These are phyloP conservation scores for Escallonia herrerae DNA, from an alignment of 129 eudicot genomes.

Conservation along the genomic window DNA sequence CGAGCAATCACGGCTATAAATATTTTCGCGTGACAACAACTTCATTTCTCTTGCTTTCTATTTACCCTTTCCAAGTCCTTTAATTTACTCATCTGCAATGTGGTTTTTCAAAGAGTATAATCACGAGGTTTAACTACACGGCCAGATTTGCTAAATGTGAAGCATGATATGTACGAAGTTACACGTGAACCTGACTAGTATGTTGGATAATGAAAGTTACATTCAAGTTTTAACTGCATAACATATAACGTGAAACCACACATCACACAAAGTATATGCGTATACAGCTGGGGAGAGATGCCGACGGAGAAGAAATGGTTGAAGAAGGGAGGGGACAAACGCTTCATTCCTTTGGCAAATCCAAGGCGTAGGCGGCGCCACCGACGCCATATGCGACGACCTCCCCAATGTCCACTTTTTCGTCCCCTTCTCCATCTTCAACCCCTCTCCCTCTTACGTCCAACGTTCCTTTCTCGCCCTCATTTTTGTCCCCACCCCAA, in stretches of 20 bases:
- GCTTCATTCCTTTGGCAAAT: constrained; percentile 50
- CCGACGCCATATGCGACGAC: constrained; percentile 23
- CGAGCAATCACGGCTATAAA: no score
- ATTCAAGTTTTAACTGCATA: not conserved
- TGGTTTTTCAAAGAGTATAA: no score
- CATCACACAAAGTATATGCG: no score
- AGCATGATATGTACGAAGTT: not conserved
- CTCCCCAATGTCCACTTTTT: constrained; percentile 24
- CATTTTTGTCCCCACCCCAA: not conserved
- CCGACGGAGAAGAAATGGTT: constrained; percentile 4
- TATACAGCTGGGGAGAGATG: not conserved
- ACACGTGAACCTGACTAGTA: constrained; percentile 1
- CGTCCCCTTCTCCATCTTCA: constrained; percentile 11
- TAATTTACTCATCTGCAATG: no score
- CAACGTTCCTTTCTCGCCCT: no score
- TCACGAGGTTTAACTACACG: no score
- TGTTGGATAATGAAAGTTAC: not conserved
- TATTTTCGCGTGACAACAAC: no score
- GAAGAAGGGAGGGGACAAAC: constrained; percentile 24
- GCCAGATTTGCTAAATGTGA: not conserved
- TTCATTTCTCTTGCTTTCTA: no score
- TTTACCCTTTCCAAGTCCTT: no score
- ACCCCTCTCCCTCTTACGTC: no score
- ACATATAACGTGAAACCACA: no score
- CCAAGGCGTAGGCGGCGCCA: constrained; percentile 53